Conservation (phyloP, 768 basidiomycete species). For the Boletus sensibilis region DNA sequence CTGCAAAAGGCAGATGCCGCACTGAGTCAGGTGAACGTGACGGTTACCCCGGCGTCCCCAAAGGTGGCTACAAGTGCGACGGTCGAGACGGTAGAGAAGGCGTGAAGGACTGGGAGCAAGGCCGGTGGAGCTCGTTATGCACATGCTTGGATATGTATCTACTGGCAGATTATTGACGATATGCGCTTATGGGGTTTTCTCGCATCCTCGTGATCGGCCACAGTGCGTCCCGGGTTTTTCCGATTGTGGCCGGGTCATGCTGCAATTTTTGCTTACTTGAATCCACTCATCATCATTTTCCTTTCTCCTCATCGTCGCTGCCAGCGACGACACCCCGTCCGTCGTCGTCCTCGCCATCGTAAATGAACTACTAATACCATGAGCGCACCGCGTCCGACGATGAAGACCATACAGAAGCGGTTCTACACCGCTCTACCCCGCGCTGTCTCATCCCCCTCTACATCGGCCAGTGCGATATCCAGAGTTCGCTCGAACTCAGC, state of each 20-base stretch:
- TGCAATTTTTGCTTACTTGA: neutral
- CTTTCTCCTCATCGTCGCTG: slow-evolving; percentile 3
- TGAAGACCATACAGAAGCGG: slow-evolving; percentile 53
- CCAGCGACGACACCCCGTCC: slow-evolving; percentile 14
- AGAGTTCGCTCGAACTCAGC: slow-evolving; percentile 46
- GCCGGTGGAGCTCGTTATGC: neutral
- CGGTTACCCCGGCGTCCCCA: neutral
- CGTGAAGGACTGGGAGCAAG: neutral
- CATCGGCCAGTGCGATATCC: slow-evolving; percentile 33
- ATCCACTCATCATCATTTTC: neutral
- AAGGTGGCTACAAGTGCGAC: neutral
- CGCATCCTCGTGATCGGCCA: neutral
- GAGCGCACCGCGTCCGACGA: slow-evolving; percentile 40
- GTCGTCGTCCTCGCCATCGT: neutral
- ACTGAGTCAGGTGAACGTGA: slow-evolving; percentile 60
- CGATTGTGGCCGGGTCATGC: neutral
- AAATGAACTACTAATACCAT: slow-evolving; percentile 17
- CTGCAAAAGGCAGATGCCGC: slow-evolving; percentile 86
- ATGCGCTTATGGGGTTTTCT: neutral
- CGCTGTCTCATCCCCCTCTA: slow-evolving; percentile 25
- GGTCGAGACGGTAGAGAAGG: neutral
- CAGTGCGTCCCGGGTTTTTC: slow-evolving; percentile 19
- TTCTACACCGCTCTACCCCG: slow-evolving; percentile 46
- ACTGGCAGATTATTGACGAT: neutral
- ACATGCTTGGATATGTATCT: slow-evolving; percentile 21